Evolutionary conservation across 352 stramenopile species (phyloP).

Genomic region (Globisporangium lucens): DNA sequence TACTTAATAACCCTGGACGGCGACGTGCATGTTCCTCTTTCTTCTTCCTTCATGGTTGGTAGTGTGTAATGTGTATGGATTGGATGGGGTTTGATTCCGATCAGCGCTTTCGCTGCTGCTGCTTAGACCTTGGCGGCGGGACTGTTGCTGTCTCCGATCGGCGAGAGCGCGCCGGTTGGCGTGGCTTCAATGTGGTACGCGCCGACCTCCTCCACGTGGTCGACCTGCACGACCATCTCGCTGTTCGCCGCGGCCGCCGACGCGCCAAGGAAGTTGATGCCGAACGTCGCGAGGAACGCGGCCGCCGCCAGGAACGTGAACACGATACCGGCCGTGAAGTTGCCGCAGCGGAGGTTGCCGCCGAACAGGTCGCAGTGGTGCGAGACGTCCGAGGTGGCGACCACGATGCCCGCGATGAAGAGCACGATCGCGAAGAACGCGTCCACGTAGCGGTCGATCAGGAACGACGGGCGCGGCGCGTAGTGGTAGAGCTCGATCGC

Average conservation of each 20-base stretch:
- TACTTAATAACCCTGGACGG: neutral
- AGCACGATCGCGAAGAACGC: conserved; percentile 34
- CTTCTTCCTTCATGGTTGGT: neutral
- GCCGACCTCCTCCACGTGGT: neutral
- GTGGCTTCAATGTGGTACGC: conserved; percentile 18
- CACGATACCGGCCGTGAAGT: conserved; percentile 39
- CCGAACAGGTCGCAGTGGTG: conserved; percentile 34
- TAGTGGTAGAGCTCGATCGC: conserved; percentile 50
- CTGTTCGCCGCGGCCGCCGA: neutral
- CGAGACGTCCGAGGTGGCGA: conserved; percentile 48
- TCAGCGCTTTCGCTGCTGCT: neutral
- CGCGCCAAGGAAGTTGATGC: conserved; percentile 32
- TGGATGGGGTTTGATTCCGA: neutral
- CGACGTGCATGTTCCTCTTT: neutral
- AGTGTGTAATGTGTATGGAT: neutral
- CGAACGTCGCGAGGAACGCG: conserved; percentile 30
- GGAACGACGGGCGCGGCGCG: conserved; percentile 22
- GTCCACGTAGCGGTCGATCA: conserved; percentile 34
- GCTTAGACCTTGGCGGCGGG: conserved; percentile 25
- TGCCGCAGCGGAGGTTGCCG: conserved; percentile 35
- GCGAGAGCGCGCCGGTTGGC: conserved; percentile 31
- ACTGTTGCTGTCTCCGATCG: conserved; percentile 25
- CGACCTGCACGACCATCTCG: conserved; percentile 1
- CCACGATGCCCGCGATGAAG: conserved; percentile 49
- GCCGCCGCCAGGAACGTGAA: conserved; percentile 53